phyloP scores from a whole-genome alignment of 345 rosid genomes.

The Chamaenerion angustifolium region DNA sequence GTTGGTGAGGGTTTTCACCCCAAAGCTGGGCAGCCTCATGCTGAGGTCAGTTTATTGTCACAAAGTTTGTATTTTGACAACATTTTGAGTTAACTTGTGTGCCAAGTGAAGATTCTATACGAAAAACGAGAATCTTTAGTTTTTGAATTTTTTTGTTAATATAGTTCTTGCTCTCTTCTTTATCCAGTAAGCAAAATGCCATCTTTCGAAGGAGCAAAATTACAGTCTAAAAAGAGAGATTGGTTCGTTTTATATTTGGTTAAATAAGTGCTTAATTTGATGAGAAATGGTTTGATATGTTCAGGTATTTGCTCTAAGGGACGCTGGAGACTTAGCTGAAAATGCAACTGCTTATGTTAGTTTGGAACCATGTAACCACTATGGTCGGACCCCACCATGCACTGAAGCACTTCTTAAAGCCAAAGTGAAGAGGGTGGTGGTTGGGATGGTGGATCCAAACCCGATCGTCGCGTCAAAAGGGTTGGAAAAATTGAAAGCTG shows the following conservation, averaged over 20 bases:
- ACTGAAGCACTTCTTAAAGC: constrained; percentile 75
- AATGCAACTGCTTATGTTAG: constrained; percentile 81
- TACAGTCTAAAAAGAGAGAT: neutral
- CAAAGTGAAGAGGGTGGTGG: constrained; percentile 62
- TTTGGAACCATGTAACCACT: constrained; percentile 85
- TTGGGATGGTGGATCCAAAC: constrained; percentile 88
- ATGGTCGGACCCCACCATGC: constrained; percentile 92
- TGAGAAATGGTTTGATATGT: constrained; percentile 1
- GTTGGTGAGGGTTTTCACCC: constrained; percentile 96
- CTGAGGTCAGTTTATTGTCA: constrained; percentile 46
- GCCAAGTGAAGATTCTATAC: too few relatives aligned
- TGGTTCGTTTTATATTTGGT: neutral
- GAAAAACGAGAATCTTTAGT: too few relatives aligned
- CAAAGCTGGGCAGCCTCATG: constrained; percentile 94
- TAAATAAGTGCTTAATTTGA: neutral
- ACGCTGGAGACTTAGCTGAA: constrained; percentile 70
- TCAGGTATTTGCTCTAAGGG: constrained; percentile 77
- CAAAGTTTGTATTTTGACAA: neutral
- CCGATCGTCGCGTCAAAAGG: constrained; percentile 84
- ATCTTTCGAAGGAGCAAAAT: too few relatives aligned
- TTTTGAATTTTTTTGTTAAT: too few relatives aligned
- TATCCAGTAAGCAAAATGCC: too few relatives aligned
- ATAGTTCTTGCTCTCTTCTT: too few relatives aligned
- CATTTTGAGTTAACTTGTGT: too few relatives aligned
- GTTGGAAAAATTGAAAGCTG: constrained; percentile 38